Conservation (phyloP, 2,329 filamentous ascomycete species). For the Balansia obtecta region DNA sequence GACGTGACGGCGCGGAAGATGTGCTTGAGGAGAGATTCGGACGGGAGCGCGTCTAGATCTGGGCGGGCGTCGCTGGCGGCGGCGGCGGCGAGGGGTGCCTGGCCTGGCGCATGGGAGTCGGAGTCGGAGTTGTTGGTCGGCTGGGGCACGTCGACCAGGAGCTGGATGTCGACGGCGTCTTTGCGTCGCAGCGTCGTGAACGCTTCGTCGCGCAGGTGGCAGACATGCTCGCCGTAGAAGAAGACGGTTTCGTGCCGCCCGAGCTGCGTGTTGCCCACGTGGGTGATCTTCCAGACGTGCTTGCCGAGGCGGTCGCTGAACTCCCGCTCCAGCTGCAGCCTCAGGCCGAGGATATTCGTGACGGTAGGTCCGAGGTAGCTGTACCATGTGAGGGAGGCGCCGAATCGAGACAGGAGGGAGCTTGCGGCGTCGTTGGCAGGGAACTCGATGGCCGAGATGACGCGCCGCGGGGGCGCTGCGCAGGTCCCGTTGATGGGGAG, state of each 20-base stretch:
- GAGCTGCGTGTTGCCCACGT: conserved; percentile 67
- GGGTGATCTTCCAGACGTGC: conserved; percentile 57
- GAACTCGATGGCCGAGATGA: conserved; percentile 58
- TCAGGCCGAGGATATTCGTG: conserved; percentile 41
- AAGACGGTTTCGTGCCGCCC: conserved; percentile 82
- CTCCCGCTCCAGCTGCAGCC: conserved; percentile 57
- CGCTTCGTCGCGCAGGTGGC: conserved; percentile 68
- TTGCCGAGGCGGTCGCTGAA: conserved; percentile 27
- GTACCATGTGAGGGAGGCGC: conserved; percentile 22
- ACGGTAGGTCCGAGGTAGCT: conserved; percentile 31
- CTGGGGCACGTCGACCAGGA: conserved; percentile 30
- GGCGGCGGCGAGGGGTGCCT: conserved; percentile 7
- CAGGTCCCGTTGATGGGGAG: conserved; percentile 71
- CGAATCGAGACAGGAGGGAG: conserved; percentile 20
- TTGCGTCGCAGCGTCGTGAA: conserved; percentile 69
- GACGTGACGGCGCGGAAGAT: conserved; percentile 34
- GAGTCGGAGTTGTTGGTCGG: conserved; percentile 12
- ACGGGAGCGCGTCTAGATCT: conserved; percentile 8
- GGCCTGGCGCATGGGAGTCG: background rate
- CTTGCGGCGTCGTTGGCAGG: conserved; percentile 30
- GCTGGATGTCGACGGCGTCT: conserved; percentile 59
- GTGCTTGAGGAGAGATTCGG: conserved; percentile 32
- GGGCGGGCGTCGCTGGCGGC: conserved; percentile 2
- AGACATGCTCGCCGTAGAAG: conserved; percentile 62
- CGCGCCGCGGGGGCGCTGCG: conserved; percentile 54